Conservation (phyloP, 176 grass and related monocot species). For the Oryza meridionalis region DNA sequence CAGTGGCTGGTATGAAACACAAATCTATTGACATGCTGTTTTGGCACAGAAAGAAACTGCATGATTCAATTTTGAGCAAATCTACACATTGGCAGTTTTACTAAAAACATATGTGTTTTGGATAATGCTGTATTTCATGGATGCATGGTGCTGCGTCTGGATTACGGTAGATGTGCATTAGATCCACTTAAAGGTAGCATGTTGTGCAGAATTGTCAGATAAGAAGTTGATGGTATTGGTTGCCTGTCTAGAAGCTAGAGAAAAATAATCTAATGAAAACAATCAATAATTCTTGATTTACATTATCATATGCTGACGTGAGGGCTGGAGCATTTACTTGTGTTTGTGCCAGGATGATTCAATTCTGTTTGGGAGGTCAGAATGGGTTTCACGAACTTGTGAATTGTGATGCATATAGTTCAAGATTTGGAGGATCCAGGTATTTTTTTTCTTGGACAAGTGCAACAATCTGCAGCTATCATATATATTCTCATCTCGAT, state of each 20-base stretch:
- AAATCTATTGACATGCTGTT: background rate
- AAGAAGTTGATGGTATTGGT: background rate
- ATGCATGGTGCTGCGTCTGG: background rate
- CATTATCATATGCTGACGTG: background rate
- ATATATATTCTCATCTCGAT: constrained; percentile 8
- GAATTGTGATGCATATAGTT: constrained; percentile 6
- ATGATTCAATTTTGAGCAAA: background rate
- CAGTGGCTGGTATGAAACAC: constrained; percentile 11
- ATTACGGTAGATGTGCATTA: background rate
- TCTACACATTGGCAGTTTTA: background rate
- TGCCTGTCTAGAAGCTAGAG: background rate
- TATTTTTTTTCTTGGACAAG: background rate
- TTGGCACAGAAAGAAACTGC: constrained; percentile 6
- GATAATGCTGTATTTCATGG: background rate
- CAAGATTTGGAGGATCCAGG: constrained; percentile 9
- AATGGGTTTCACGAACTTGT: background rate
- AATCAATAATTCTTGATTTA: constrained; percentile 22
- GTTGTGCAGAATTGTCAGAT: background rate
- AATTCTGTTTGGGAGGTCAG: constrained; percentile 9
- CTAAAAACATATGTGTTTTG: constrained; percentile 13
- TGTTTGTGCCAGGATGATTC: background rate
- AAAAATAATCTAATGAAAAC: constrained; percentile 18
- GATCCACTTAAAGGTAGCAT: background rate
- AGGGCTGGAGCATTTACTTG: constrained; percentile 8
- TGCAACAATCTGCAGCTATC: background rate